Evolutionary conservation across 257 asterid species (phyloP).

Genomic region (Solanum appendiculatum): DNA sequence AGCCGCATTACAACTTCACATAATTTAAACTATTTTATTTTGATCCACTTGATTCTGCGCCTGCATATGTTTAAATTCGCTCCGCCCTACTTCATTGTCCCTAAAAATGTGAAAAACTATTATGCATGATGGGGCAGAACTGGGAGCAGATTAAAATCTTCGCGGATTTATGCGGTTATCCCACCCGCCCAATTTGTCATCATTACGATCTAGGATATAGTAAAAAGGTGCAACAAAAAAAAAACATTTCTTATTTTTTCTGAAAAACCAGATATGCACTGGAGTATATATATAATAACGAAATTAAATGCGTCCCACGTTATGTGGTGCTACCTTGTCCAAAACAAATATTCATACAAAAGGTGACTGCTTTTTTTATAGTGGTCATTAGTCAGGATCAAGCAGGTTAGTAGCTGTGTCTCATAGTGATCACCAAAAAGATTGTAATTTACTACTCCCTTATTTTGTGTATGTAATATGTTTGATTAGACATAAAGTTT

Average conservation of each 20-base stretch:
- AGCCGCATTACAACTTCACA: no score
- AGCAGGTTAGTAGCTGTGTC: neutral
- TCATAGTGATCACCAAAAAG: neutral
- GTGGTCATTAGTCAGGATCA: neutral
- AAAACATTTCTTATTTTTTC: neutral
- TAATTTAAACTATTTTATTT: no score
- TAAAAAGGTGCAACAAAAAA: neutral
- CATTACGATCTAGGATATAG: neutral
- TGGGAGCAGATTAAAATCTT: no score
- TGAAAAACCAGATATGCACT: neutral
- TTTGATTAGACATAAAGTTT: neutral
- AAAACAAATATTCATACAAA: neutral
- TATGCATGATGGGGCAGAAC: no score
- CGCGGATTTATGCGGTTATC: no score
- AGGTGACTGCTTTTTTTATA: neutral
- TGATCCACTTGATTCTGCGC: no score
- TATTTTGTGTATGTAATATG: neutral
- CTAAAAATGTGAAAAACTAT: no score
- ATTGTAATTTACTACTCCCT: neutral
- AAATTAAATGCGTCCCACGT: neutral
- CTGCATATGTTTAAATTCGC: no score
- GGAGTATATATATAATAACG: neutral
- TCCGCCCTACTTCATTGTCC: fast-evolving
- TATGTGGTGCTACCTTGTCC: neutral
- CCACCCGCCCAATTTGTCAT: no score